A percentile compares a stretch with the other conserved stretches of the same genome.
These are phyloP conservation scores for Phialemonium atrogriseum DNA, from an alignment of 2,329 filamentous ascomycete species.

Conservation along the genomic window DNA sequence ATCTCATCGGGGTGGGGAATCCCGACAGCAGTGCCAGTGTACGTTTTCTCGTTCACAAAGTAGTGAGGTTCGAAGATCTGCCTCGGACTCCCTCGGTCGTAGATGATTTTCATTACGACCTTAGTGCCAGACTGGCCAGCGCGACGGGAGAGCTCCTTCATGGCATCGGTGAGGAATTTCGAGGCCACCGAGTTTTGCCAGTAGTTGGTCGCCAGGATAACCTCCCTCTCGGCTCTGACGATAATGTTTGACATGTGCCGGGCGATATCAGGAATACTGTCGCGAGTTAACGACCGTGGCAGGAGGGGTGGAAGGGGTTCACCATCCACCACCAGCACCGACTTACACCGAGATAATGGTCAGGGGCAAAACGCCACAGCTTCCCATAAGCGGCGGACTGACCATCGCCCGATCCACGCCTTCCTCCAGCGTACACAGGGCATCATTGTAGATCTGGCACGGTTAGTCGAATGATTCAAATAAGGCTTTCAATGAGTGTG, in stretches of 20 bases:
- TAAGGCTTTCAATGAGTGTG: neutral
- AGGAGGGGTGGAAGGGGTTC: neutral
- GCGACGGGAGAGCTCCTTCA: constrained; percentile 60
- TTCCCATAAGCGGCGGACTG: constrained; percentile 43
- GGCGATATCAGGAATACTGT: constrained; percentile 56
- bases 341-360: constrained; percentile 55
- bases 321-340: neutral
- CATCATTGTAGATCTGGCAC: constrained; percentile 54
- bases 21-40: constrained; percentile 46
- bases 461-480: constrained; percentile 3
- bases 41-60: constrained; percentile 47
- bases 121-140: constrained; percentile 48
- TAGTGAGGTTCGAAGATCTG: constrained; percentile 61
- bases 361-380: constrained; percentile 54
- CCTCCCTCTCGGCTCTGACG: constrained; percentile 61
- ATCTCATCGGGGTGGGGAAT: constrained; percentile 58
- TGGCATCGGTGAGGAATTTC: constrained; percentile 56
- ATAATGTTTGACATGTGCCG: constrained; percentile 72
- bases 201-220: constrained; percentile 68
- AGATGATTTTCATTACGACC: constrained; percentile 65
- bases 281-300: neutral
- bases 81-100: constrained; percentile 59
- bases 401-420: constrained; percentile 42
- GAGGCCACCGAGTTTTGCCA: constrained; percentile 66
- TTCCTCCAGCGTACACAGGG: constrained; percentile 45